These are phyloP conservation scores for Zarea fungicola DNA, from an alignment of 2,329 filamentous ascomycete species.

Conservation along the genomic window DNA sequence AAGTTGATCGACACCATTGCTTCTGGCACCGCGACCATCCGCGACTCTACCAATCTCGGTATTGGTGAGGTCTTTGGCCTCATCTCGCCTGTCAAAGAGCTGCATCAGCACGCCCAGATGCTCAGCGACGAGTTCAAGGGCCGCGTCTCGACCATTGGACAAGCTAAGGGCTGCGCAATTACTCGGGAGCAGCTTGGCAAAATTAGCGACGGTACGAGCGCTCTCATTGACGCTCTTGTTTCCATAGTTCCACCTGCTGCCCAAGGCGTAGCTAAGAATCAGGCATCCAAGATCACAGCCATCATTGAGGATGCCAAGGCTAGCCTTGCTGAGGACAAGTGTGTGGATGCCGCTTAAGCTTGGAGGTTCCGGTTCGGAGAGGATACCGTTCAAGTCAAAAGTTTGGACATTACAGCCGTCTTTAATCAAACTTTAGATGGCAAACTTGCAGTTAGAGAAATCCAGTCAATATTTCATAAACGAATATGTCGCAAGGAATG, in stretches of 20 bases:
- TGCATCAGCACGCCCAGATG: slow-evolving; percentile 18
- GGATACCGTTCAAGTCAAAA: too few species aligned
- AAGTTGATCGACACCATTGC: neutral
- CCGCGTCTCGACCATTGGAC: slow-evolving; percentile 21
- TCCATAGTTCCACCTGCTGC: slow-evolving; percentile 20
- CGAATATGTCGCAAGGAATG: too few species aligned
- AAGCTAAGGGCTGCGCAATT: slow-evolving; percentile 21
- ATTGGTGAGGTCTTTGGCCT: slow-evolving; percentile 17
- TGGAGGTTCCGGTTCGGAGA: too few species aligned
- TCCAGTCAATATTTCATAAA: too few species aligned
- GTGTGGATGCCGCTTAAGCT: slow-evolving; percentile 16
- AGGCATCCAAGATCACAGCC: slow-evolving; percentile 18
- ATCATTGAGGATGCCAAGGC: slow-evolving; percentile 17
- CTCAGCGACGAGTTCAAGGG: slow-evolving; percentile 19
- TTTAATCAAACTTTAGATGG: too few species aligned
- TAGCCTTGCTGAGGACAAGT: slow-evolving; percentile 20
- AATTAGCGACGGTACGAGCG: slow-evolving; percentile 17
- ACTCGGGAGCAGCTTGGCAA: slow-evolving; percentile 18
- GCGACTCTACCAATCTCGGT: slow-evolving; percentile 15
- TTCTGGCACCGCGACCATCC: slow-evolving; percentile 12
- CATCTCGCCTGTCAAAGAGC: slow-evolving; percentile 15
- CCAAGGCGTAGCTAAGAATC: slow-evolving; percentile 20
- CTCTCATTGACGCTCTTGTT: slow-evolving; percentile 22
- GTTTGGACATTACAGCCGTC: too few species aligned
- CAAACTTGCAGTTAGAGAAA: too few species aligned